Evolutionary conservation across 2,329 filamentous ascomycete genomes (phyloP).

Genomic region (Macrophomina tecta): DNA sequence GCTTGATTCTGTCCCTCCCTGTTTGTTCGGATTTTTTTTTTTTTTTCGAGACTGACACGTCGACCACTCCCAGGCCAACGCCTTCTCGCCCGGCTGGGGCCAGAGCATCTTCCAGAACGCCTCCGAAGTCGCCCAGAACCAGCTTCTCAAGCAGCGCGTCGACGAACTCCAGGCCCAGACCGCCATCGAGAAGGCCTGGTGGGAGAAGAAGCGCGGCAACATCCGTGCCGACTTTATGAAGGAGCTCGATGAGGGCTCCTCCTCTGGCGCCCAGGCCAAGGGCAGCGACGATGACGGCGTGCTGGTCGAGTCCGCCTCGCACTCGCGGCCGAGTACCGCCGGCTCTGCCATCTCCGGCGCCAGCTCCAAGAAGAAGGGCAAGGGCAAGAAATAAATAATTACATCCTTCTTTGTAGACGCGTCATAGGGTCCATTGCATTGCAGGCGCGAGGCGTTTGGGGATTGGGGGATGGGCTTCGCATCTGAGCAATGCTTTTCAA

Average conservation of each 20-base stretch:
- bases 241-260: slow-evolving; percentile 69
- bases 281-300: slow-evolving; percentile 75
- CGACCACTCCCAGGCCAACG: slow-evolving; percentile 73
- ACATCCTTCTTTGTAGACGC: slow-evolving; percentile 35
- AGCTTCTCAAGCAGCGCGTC: slow-evolving; percentile 74
- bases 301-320: slow-evolving; percentile 68
- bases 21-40: background rate
- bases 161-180: slow-evolving; percentile 75
- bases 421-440: slow-evolving; percentile 19
- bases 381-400: slow-evolving; percentile 64
- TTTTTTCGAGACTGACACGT: too few species aligned
- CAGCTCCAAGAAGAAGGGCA: slow-evolving; percentile 62
- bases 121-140: slow-evolving; percentile 92
- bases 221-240: slow-evolving; percentile 82
- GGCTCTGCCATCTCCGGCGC: slow-evolving; percentile 3
- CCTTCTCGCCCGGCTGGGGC: slow-evolving; percentile 86
- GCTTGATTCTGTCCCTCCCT: slow-evolving; percentile 32
- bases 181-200: slow-evolving; percentile 83
- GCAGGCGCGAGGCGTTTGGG: slow-evolving; percentile 24
- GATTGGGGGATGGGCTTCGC: slow-evolving; percentile 18
- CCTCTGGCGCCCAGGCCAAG: slow-evolving; percentile 31
- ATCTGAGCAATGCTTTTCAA: background rate
- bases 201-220: slow-evolving; percentile 79
- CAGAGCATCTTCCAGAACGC: slow-evolving; percentile 96
- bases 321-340: slow-evolving; percentile 16